Evolutionary conservation across 495 filamentous ascomycete species (phyloP).

Genomic region (Aspergillus heteromorphus): DNA sequence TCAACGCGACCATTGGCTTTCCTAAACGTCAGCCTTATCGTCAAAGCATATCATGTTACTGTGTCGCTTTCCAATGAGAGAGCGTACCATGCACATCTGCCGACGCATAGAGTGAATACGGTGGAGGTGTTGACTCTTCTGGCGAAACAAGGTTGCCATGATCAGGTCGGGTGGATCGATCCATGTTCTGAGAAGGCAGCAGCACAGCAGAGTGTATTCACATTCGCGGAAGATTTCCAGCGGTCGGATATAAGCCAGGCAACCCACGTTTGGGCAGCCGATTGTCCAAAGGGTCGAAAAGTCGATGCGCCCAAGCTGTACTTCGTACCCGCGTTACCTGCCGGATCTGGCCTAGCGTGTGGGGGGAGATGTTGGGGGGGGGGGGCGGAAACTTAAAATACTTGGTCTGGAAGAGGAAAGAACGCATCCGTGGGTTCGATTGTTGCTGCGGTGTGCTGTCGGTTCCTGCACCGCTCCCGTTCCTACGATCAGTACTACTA

Average conservation of each 20-base stretch:
- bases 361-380: neutral
- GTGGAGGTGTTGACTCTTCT: neutral
- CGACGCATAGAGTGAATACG: neutral
- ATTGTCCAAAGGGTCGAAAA: no score
- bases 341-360: neutral
- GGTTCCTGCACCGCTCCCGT: no score
- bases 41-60: no score
- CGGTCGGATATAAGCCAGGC: neutral
- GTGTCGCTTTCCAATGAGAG: neutral
- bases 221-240: neutral
- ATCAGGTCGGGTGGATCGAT: neutral
- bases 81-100: neutral
- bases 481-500: no score
- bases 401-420: no score
- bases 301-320: neutral
- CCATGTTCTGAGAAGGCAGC: neutral
- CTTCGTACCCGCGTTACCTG: neutral
- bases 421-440: no score
- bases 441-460: no score
- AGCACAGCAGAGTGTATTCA: neutral
- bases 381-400: neutral
- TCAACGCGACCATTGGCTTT: slow-evolving; percentile 7
- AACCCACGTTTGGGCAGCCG: neutral
- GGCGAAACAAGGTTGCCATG: neutral
- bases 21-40: neutral